These are phyloP conservation scores for Blastocystis sp. DNA, from an alignment of 352 stramenopile species.

Conservation along the genomic window DNA sequence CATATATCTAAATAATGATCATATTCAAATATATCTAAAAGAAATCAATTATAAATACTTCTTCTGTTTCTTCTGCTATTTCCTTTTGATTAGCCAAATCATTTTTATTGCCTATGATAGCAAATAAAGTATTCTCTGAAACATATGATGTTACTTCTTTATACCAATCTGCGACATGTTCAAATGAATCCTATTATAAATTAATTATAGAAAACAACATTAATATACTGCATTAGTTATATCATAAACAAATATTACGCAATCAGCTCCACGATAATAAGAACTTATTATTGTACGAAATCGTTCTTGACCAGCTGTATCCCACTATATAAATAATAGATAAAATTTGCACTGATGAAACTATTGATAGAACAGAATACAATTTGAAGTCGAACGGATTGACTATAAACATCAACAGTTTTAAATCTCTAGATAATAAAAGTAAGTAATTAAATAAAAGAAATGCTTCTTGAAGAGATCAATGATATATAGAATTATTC, in stretches of 20 bases:
- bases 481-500: neutral
- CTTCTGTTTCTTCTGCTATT: neutral
- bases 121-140: slow-evolving; percentile 19
- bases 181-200: slow-evolving; percentile 46
- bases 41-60: neutral
- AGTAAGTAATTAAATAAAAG: no score
- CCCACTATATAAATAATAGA: slow-evolving; percentile 37
- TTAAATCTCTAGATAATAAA: slow-evolving; percentile 27
- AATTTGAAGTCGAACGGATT: slow-evolving; percentile 28
- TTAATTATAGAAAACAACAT: slow-evolving; percentile 33
- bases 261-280: slow-evolving; percentile 69
- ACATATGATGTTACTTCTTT: slow-evolving; percentile 32
- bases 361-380: no score
- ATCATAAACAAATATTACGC: slow-evolving; percentile 71
- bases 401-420: slow-evolving; percentile 15
- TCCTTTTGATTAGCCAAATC: slow-evolving; percentile 32
- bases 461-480: no score
- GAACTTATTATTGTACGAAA: slow-evolving; percentile 50
- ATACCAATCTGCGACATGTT: slow-evolving; percentile 36
- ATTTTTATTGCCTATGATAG: slow-evolving; percentile 42
- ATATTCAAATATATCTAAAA: neutral
- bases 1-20: no score
- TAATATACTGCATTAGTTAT: slow-evolving; percentile 59
- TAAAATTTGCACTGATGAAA: no score
- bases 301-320: slow-evolving; percentile 46